Conservation (phyloP, 768 basidiomycete species). For the Podaxis carcinomalis region DNA sequence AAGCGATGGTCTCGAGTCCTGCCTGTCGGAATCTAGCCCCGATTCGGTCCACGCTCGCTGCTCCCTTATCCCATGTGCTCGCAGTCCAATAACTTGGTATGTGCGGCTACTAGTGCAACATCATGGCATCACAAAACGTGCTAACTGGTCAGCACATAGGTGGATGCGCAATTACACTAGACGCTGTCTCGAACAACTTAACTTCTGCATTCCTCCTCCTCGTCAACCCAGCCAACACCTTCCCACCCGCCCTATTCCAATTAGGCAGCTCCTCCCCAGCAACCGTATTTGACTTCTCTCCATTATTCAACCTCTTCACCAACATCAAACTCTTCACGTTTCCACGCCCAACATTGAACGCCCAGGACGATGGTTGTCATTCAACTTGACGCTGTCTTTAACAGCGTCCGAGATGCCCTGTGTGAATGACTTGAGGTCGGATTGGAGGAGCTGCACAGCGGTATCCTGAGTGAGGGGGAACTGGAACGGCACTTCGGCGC, state of each 20-base stretch:
- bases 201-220: conserved; percentile 25
- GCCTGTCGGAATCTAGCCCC: too few relatives aligned
- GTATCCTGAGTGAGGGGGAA: conserved; percentile 27
- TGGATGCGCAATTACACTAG: neutral
- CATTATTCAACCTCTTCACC: conserved; percentile 25
- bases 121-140: too few relatives aligned
- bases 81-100: too few relatives aligned
- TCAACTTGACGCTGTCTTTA: conserved; percentile 19
- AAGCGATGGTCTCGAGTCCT: too few relatives aligned
- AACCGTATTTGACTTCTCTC: conserved; percentile 28
- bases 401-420: conserved; percentile 23
- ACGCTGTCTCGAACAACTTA: conserved; percentile 23
- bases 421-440: conserved; percentile 20
- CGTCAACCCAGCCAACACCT: conserved; percentile 23
- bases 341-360: conserved; percentile 29
- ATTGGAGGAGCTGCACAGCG: conserved; percentile 24
- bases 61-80: too few relatives aligned
- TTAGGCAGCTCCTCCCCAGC: conserved; percentile 29
- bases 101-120: too few relatives aligned
- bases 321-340: conserved; percentile 22
- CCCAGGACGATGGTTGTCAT: conserved; percentile 28
- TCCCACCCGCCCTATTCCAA: conserved; percentile 25
- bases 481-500: conserved; percentile 23
- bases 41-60: too few relatives aligned
- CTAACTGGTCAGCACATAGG: neutral